These are phyloP conservation scores for Diplodia mutila DNA, from an alignment of 2,329 filamentous ascomycete genomes.

Conservation along the genomic window DNA sequence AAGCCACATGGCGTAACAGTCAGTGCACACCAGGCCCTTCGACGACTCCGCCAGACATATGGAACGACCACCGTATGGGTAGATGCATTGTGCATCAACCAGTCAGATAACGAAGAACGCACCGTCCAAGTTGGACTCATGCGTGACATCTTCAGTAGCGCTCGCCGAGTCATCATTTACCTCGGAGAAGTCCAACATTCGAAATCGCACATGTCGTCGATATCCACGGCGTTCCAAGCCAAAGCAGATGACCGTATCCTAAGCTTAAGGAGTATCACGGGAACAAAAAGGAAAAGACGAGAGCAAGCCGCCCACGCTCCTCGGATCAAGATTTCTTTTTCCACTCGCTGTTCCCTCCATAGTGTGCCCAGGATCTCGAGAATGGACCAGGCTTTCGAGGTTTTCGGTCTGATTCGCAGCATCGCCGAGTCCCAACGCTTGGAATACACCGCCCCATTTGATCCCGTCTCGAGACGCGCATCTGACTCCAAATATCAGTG, in stretches of 20 bases:
- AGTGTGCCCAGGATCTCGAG: neutral
- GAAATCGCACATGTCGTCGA: neutral
- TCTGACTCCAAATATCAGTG: constrained; percentile 1
- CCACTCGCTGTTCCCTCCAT: neutral
- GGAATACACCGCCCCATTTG: neutral
- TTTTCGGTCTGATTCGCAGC: neutral
- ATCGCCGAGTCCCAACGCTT: neutral
- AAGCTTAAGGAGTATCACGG: too few species aligned
- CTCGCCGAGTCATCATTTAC: constrained; percentile 1
- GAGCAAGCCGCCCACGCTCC: too few species aligned
- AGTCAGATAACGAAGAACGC: constrained; percentile 1
- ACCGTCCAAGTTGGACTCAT: neutral
- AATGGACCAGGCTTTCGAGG: neutral
- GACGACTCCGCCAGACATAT: neutral
- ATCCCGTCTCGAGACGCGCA: neutral
- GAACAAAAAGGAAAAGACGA: too few species aligned
- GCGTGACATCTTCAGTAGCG: neutral
- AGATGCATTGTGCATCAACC: constrained; percentile 17
- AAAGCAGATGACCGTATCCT: neutral
- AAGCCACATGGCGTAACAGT: neutral
- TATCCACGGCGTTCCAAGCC: neutral
- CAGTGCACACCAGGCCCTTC: neutral
- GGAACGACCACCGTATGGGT: neutral
- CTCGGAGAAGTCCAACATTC: neutral
- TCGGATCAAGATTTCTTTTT: too few species aligned